Percentiles rank a stretch among this genome's conserved stretches.
Conservation (phyloP, 176 grass and related monocot species). For the Carex cristatella region DNA sequence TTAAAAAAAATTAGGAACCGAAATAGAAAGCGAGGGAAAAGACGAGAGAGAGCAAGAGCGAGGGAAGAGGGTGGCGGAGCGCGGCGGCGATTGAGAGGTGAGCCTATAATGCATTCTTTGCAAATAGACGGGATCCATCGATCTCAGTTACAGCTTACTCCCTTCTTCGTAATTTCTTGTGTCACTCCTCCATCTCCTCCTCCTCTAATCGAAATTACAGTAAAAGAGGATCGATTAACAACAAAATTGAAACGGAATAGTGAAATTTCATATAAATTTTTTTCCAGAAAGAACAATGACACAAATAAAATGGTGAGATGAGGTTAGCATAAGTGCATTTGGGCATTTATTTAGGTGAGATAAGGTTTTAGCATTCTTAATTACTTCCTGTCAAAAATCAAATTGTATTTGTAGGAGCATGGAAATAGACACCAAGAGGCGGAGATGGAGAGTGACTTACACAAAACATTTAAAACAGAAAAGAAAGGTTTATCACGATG, state of each 20-base stretch:
- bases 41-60: background rate
- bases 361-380: background rate
- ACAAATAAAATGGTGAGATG: too few relatives aligned
- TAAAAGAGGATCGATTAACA: background rate
- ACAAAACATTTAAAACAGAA: slow-evolving; percentile 86
- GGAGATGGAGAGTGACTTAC: slow-evolving; percentile 56
- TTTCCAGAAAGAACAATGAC: background rate
- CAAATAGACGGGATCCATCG: background rate
- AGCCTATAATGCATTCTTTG: background rate
- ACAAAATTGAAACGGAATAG: background rate
- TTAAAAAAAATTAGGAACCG: background rate
- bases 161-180: background rate
- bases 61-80: background rate
- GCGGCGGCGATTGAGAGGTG: background rate
- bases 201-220: background rate
- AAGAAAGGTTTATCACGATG: slow-evolving; percentile 80
- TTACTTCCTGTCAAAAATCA: background rate
- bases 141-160: background rate
- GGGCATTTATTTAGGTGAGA: background rate
- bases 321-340: background rate
- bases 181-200: background rate
- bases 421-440: slow-evolving; percentile 10
- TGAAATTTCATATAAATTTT: background rate
- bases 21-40: background rate
- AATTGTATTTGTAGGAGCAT: background rate